Base-by-base conservation (phyloP, 148 eudicot species). In the Heliosperma pusillum region DNA sequence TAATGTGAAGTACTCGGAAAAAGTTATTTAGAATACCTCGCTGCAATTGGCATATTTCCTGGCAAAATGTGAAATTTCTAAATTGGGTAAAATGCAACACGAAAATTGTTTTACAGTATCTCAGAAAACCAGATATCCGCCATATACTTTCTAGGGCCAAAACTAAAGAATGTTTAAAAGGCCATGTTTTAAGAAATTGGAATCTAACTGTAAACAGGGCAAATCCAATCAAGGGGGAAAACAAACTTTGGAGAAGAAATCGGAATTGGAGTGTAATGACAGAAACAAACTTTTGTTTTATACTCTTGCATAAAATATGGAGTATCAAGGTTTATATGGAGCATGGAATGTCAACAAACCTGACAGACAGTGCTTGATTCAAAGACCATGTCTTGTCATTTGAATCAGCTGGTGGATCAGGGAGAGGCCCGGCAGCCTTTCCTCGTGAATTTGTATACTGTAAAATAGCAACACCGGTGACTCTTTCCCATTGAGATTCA, bases 361-460 rank as follows among this genome's bases (percentile, higher is more conserved):
- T 95, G 86, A 95, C 86, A 71, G 96, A 85, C 83, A 79, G 52
- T 19, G 99, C 99, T 82, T 95, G 99, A 77, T 88, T 90, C 74
- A 90, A 52, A 10, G 89, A 85, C 88, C 86, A 95, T 36, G 89
- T 80, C 22, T 76, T 82, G 66, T 95, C 97, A 78, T 56, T 90
- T 2, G 61, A 50, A 74, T 90, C 97, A 82, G 87, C 90, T 12
- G 97, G 97, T 25, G 97, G 90, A 85, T 92, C 97, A 9, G 99
- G 99, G 21, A 95, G 91, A 66, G 99, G 93, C 56, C 99, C 99
- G 26, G 82, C 33, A 8, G 92, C 99, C 70, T 85, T 86, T 52
- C 97, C 99, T 86, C 86, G 69, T 3, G 99, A 95, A 75, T 95
- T 95, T 15, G 97, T 84, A 79, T 95, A 95, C 36, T 90, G 97